Base-by-base conservation (phyloP, 305 asterid genomes). In the Fraxinus sp. region DNA sequence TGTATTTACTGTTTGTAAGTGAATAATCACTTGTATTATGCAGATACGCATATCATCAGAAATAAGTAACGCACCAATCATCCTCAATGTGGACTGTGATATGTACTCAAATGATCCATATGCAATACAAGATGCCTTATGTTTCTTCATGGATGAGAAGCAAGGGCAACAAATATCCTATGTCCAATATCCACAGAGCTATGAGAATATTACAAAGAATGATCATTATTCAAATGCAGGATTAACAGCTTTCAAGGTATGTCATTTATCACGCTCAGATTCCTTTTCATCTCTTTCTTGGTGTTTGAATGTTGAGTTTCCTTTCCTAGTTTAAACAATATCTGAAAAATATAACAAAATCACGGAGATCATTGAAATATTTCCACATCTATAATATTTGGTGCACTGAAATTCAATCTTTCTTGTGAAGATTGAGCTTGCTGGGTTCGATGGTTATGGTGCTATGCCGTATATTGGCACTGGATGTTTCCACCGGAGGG, bases 11-110 rank as follows among this genome's bases (percentile, higher is more conserved):
- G 11, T 5, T 57, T n/a, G 7, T 18, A 18, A 2, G 11, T 24
- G 37, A 26, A 28, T 68, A 28, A 28, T 24, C 18, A 28, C 74
- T 24, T 11, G 5, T 68, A 62, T 10, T 68, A 9, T 68, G 74
- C 74, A 68, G 74, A 88, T 93, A 79, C 86, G 99, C 80, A 97
- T 93, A 78, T 95, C 97, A 4, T 86, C 93, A 20, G 90, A 80
- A 59, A 90, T 95, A 86, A 95, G 91, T 86, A 91, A 95, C 70
- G 97, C 94, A 0, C 97, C 97, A 0, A 83, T 94, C 86, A 93
- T 94, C 62, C 97, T 94, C 72, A 93, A 93, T 32, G 80, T 95
- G 76, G 99, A 95, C 86, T 95, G 99, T 64, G 99, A 95, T 79
- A 95, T 92, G 99, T 94, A 93, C 82, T 87, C 91, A 2, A 92